Percentiles rank a stretch among this genome's conserved stretches.
phyloP scores from a whole-genome alignment of 2,329 filamentous ascomycete genomes.

The Salinomyces thailandicus region DNA sequence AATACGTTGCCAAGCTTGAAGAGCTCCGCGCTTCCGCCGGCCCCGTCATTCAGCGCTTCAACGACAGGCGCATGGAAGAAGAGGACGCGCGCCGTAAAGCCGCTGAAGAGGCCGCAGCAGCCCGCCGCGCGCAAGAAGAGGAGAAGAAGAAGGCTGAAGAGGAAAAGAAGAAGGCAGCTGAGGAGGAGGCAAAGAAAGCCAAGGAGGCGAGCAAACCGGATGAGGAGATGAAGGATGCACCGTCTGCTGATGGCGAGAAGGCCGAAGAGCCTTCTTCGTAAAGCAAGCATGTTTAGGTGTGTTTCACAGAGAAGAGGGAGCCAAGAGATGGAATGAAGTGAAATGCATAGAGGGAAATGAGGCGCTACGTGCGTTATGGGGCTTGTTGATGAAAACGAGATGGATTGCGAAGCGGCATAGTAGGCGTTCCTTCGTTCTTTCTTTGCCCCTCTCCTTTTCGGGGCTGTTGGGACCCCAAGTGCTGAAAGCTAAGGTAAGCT shows the following conservation, averaged over 20 bases:
- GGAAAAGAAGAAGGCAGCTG: conserved; percentile 45
- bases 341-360: too few species aligned
- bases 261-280: conserved; percentile 10
- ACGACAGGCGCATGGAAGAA: conserved; percentile 86
- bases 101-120: conserved; percentile 55
- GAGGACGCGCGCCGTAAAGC: conserved; percentile 58
- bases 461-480: too few species aligned
- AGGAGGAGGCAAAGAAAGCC: conserved; percentile 34
- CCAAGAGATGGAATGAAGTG: too few species aligned
- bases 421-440: too few species aligned
- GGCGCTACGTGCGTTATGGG: too few species aligned
- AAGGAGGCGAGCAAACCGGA: conserved; percentile 27
- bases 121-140: conserved; percentile 55
- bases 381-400: too few species aligned
- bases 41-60: conserved; percentile 86
- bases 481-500: too few species aligned
- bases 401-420: too few species aligned
- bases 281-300: not conserved
- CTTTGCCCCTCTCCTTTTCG: too few species aligned
- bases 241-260: conserved; percentile 22
- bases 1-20: conserved; percentile 91
- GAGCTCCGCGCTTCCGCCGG: conserved; percentile 86
- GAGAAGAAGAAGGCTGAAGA: conserved; percentile 71
- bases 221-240: conserved; percentile 52
- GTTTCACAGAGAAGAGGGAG: too few species aligned